These are phyloP conservation scores for Myriosclerotinia duriaeana DNA, from an alignment of 2,329 filamentous ascomycete genomes.

Conservation along the genomic window DNA sequence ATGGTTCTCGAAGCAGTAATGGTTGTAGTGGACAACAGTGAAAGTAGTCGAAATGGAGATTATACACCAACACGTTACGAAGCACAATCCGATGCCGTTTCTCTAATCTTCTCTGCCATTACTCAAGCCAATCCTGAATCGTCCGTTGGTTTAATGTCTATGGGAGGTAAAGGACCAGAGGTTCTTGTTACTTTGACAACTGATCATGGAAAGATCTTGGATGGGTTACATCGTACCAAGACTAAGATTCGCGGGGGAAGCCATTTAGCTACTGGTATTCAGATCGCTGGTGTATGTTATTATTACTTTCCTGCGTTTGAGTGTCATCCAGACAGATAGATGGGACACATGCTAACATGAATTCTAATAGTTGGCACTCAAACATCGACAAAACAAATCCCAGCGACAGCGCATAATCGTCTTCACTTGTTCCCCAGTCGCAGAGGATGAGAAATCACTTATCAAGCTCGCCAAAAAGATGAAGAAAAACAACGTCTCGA, in stretches of 20 bases:
- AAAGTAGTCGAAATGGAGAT: constrained; percentile 96
- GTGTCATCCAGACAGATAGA: background rate
- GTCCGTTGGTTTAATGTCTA: constrained; percentile 96
- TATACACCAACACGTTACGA: constrained; percentile 89
- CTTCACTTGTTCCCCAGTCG: constrained; percentile 90
- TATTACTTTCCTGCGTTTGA: background rate
- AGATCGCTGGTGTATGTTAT: constrained; percentile 80
- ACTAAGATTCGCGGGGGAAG: constrained; percentile 86
- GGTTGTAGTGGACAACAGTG: constrained; percentile 99
- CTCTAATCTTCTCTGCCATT: constrained; percentile 92
- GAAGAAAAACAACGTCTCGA: constrained; percentile 95
- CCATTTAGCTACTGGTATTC: constrained; percentile 89
- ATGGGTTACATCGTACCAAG: constrained; percentile 84
- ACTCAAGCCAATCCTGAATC: constrained; percentile 95
- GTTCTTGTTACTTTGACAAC: constrained; percentile 95
- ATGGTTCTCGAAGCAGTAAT: constrained; percentile 99
- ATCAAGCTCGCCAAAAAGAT: constrained; percentile 92
- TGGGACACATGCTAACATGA: constrained; percentile 30
- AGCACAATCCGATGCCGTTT: constrained; percentile 92
- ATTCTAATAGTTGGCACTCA: constrained; percentile 74
- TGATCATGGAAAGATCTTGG: constrained; percentile 92
- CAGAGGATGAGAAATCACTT: constrained; percentile 85
- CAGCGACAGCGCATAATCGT: constrained; percentile 96
- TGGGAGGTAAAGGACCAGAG: constrained; percentile 96
- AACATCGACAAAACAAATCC: constrained; percentile 96